phyloP scores from a whole-genome alignment of 2,329 filamentous ascomycete species.

The Ophiostoma angusticollis region DNA sequence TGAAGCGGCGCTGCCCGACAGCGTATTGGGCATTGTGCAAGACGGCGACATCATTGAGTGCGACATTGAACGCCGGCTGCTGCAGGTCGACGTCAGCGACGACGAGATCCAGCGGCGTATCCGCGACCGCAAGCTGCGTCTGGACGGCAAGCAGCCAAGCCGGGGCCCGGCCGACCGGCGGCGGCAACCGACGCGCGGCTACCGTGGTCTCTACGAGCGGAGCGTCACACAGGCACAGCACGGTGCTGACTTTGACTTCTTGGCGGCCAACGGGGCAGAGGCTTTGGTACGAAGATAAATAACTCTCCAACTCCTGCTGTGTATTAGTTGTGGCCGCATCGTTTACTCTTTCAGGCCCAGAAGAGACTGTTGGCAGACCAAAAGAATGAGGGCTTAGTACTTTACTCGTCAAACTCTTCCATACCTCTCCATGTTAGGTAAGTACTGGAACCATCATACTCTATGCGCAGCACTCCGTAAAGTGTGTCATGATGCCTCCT shows the following conservation, averaged over 20 bases:
- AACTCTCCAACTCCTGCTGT: too few species aligned
- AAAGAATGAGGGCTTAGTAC: too few species aligned
- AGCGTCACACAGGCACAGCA: constrained; percentile 46
- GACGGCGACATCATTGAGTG: constrained; percentile 72
- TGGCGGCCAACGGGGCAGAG: constrained; percentile 33
- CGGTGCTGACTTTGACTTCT: constrained; percentile 49
- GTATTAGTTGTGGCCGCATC: too few species aligned
- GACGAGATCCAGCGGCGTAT: constrained; percentile 52
- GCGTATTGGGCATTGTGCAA: constrained; percentile 62
- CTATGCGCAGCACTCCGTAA: too few species aligned
- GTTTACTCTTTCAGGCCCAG: too few species aligned
- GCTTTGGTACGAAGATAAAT: too few species aligned
- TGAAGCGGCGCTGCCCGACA: constrained; percentile 64
- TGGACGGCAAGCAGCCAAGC: constrained; percentile 10
- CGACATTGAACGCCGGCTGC: constrained; percentile 54
- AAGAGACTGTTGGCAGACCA: too few species aligned
- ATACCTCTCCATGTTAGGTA: too few species aligned
- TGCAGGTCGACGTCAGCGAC: constrained; percentile 47
- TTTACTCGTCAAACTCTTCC: too few species aligned
- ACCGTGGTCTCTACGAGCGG: constrained; percentile 45
- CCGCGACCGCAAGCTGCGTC: constrained; percentile 22
- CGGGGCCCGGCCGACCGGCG: constrained; percentile 2
- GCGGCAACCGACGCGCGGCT: constrained; percentile 26
- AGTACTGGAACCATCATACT: too few species aligned
- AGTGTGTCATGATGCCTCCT: too few species aligned